These are phyloP conservation scores for Coniochaeta sp. DNA, from an alignment of 2,329 filamentous ascomycete genomes.

Conservation along the genomic window DNA sequence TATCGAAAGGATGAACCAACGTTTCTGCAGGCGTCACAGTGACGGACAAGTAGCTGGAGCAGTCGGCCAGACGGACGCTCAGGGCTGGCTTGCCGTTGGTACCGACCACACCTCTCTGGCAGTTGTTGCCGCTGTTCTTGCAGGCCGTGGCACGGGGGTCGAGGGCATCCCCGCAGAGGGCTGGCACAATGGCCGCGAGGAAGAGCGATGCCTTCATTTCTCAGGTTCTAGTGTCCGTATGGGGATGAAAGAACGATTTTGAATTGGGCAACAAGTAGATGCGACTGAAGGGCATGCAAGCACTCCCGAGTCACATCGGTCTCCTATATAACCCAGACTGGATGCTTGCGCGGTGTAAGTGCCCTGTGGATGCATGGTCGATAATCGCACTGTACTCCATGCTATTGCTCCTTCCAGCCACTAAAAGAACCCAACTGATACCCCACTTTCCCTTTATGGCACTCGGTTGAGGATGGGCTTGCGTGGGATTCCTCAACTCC, in stretches of 20 bases:
- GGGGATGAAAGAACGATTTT: too few species aligned
- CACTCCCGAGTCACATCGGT: neutral
- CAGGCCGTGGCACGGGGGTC: slow-evolving; percentile 7
- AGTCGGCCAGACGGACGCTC: neutral
- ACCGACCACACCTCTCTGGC: slow-evolving; percentile 3
- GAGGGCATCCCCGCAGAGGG: slow-evolving; percentile 9
- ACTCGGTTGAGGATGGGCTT: neutral
- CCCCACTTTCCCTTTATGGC: neutral
- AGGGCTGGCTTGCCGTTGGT: slow-evolving; percentile 1
- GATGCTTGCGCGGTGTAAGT: neutral
- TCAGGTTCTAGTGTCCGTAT: neutral
- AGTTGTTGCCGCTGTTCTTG: slow-evolving; percentile 4
- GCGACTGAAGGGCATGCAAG: neutral
- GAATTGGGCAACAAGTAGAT: neutral
- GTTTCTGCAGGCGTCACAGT: neutral
- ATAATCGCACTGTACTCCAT: neutral
- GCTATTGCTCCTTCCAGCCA: neutral
- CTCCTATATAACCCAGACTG: neutral
- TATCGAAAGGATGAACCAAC: slow-evolving; percentile 14
- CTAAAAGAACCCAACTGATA: neutral
- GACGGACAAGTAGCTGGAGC: neutral
- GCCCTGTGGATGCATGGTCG: neutral
- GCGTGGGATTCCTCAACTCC: too few species aligned
- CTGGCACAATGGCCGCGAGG: slow-evolving; percentile 11
- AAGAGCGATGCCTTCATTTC: slow-evolving; percentile 12